Evolutionary conservation across 106 monocot species (phyloP), one percentile per base, ranked within the genome.

Genomic region (Dendrobium nobile): DNA sequence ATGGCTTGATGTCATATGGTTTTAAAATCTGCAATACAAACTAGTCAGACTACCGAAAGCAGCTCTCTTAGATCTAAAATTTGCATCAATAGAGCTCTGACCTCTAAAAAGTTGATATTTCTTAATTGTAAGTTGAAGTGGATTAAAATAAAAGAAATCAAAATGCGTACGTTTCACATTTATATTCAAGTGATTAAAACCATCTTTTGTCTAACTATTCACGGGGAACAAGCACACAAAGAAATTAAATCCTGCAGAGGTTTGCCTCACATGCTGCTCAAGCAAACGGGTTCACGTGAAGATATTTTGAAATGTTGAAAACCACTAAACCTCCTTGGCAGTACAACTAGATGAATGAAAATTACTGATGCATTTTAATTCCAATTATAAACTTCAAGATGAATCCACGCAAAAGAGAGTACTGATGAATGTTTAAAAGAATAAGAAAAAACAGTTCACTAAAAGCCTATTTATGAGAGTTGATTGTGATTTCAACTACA

Each of bases 1-100:
- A 88, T 4, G 94, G 97, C 67, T 98, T 98, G 44, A 94, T 87
- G 37, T 98, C 97, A 22, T 89, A 75, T 78, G 85, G 82, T 77
- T 80, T 98, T 79, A 98, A 80, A 72, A 85, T 55, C 94, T 98
- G 89, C 15, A 75, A 44, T 42, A 44, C 74, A 74, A 42, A 42
- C 18, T 42, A 44, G n/a, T 74, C 43, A 74, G 74, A n/a, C 20
- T 43, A 42, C 19, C 44, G 26, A 73, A 74, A 74, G 42, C 18
- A 44, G 74, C 70, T 37, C 70, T 33, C 24, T 70, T 37, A 11
- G 70, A 28, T 70, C 37, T 33, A 70, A 65, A 65, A 26, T 65
- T 61, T 26, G 26, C 64, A 65, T 65, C 64, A 26, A 24, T 65
- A 65, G 64, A 26, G 24, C 64, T 65, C 64, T 65, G 26, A 26